These are phyloP conservation scores for Nakazawaea laoshanensis DNA, from an alignment of 805 yeast genomes.

Conservation along the genomic window DNA sequence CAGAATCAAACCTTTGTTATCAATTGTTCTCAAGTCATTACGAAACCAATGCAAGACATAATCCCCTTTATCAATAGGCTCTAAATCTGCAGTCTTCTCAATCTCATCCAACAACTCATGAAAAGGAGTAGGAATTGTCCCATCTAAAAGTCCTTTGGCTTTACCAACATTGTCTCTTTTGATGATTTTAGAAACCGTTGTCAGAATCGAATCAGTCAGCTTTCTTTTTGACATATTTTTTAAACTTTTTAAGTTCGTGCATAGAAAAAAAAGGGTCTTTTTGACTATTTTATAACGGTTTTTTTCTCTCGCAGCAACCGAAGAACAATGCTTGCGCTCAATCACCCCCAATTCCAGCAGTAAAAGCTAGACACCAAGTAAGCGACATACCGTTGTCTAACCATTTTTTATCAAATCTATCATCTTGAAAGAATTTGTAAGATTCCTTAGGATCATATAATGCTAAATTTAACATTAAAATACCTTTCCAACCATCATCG, in stretches of 20 bases:
- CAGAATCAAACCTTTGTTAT: constrained; percentile 31
- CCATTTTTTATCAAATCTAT: constrained; percentile 41
- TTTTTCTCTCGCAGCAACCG: background rate
- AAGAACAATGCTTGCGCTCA: background rate
- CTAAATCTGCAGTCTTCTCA: background rate
- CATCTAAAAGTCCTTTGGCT: constrained; percentile 3
- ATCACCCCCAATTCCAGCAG: constrained; percentile 42
- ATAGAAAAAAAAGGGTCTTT: background rate
- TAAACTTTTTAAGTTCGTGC: background rate
- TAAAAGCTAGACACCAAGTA: constrained; percentile 78
- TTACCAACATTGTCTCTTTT: constrained; percentile 7
- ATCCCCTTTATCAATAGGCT: constrained; percentile 7
- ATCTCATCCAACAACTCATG: background rate
- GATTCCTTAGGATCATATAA: constrained; percentile 60
- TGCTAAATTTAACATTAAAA: constrained; percentile 68
- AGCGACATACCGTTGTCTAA: constrained; percentile 83
- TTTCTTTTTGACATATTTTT: constrained; percentile 3
- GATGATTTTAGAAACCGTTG: constrained; percentile 5
- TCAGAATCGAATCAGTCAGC: constrained; percentile 4
- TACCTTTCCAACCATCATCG: constrained; percentile 72
- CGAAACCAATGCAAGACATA: constrained; percentile 37
- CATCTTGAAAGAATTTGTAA: constrained; percentile 51
- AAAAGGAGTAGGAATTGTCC: constrained; percentile 3
- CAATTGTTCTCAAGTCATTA: constrained; percentile 34
- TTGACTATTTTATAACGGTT: background rate